phyloP scores from a whole-genome alignment of 495 filamentous ascomycete species.

The Podospora didyma region DNA sequence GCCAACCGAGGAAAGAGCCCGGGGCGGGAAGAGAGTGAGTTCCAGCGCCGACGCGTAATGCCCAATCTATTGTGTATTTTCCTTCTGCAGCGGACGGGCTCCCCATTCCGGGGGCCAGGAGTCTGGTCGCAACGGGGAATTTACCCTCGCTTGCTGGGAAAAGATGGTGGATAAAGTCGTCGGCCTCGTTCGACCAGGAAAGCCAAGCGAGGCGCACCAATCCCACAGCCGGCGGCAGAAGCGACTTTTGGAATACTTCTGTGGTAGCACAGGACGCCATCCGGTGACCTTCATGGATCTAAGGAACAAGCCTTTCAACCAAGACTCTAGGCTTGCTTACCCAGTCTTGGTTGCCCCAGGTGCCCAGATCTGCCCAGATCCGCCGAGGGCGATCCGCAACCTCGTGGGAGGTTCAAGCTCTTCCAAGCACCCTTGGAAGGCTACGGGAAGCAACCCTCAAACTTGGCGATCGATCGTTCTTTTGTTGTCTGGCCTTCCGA shows the following conservation, averaged over 20 bases:
- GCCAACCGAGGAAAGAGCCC: slow-evolving; percentile 11
- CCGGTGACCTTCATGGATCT: too few species aligned
- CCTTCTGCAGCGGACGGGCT: slow-evolving; percentile 10
- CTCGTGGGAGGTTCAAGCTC: too few species aligned
- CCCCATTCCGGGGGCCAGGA: slow-evolving; percentile 22
- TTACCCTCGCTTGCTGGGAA: slow-evolving; percentile 25
- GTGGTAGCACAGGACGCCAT: not conserved
- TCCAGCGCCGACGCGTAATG: slow-evolving; percentile 28
- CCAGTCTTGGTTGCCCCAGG: too few species aligned
- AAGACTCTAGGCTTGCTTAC: too few species aligned
- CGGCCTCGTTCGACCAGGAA: slow-evolving; percentile 22
- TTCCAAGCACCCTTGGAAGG: too few species aligned
- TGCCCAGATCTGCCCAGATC: too few species aligned
- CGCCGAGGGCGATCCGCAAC: too few species aligned
- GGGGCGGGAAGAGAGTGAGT: slow-evolving; percentile 16
- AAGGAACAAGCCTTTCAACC: too few species aligned
- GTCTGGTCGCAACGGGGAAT: slow-evolving; percentile 22
- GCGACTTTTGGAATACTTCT: slow-evolving; percentile 1
- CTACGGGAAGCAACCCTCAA: too few species aligned
- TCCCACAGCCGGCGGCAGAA: slow-evolving; percentile 12
- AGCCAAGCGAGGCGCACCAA: slow-evolving; percentile 8
- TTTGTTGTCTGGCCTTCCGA: too few species aligned
- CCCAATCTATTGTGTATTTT: slow-evolving; percentile 27
- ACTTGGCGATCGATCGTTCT: too few species aligned
- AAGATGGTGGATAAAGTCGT: slow-evolving; percentile 26